These are phyloP conservation scores for Cichorium intybus DNA, from an alignment of 140 eudicot species.

Conservation along the genomic window DNA sequence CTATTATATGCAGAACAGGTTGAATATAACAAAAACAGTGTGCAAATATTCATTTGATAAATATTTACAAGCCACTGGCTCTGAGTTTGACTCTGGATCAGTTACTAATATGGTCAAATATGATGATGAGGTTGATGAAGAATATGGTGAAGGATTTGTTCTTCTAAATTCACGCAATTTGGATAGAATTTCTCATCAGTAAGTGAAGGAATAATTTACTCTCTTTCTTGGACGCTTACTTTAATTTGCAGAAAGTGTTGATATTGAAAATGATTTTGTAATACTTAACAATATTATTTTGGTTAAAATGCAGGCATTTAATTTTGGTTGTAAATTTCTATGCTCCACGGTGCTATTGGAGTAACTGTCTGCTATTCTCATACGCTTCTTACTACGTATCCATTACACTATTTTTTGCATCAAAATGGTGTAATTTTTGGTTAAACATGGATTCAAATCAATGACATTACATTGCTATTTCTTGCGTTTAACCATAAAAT, in stretches of 20 bases:
- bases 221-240: constrained; percentile 2
- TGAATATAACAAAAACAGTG: constrained; percentile 85
- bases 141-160: constrained; percentile 79
- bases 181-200: constrained; percentile 73
- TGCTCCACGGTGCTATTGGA: constrained; percentile 99
- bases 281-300: constrained; percentile 19
- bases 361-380: constrained; percentile 77
- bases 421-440: no score
- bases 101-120: constrained; percentile 51
- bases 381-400: constrained; percentile 15
- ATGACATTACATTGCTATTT: no score
- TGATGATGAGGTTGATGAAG: constrained; percentile 78
- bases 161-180: constrained; percentile 53
- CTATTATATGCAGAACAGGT: constrained; percentile 81
- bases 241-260: neutral
- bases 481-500: no score
- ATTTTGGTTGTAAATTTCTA: constrained; percentile 88
- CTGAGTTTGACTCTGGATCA: constrained; percentile 67
- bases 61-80: constrained; percentile 54
- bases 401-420: constrained; percentile 5
- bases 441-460: no score
- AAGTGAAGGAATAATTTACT: constrained; percentile 33
- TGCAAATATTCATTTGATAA: constrained; percentile 76
- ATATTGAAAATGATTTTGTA: neutral
- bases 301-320: constrained; percentile 57